Conservation (phyloP, 371 early-diverging fungal genomes). For the Ordospora pajunii region DNA sequence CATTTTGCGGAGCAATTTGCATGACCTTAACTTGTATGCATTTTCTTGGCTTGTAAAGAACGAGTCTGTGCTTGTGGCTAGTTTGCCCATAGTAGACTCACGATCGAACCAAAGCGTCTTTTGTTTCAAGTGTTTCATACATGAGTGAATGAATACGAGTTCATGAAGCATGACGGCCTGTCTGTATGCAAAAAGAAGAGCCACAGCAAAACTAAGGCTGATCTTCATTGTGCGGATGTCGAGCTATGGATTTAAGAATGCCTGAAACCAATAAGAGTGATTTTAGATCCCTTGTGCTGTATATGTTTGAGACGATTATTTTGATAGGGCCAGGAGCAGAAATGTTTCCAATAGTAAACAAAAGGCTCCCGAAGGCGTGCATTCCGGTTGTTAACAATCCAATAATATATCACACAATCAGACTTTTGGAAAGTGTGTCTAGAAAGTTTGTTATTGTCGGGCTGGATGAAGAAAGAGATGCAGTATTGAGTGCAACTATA, state of each 20-base stretch:
- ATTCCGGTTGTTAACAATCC: constrained; percentile 33
- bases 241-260: not conserved
- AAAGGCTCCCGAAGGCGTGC: not conserved
- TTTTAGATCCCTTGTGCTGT: constrained; percentile 4
- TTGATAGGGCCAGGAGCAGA: constrained; percentile 41
- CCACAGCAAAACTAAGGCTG: not conserved
- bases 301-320: constrained; percentile 37
- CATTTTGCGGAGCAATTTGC: not conserved
- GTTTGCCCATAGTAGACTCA: not conserved
- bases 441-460: constrained; percentile 23
- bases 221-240: not conserved
- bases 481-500: not conserved
- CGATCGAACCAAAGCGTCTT: not conserved
- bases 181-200: not conserved
- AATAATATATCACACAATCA: constrained; percentile 21
- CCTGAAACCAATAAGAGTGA: not conserved
- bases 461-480: not conserved
- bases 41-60: not conserved
- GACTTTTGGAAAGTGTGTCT: not conserved
- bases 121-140: not conserved
- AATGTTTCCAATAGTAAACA: constrained; percentile 27
- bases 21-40: not conserved
- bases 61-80: not conserved
- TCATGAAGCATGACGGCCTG: not conserved
- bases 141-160: not conserved